Evolutionary conservation across 177 flowering plant genomes (phyloP).

Genomic region (Vitis hybrid): DNA sequence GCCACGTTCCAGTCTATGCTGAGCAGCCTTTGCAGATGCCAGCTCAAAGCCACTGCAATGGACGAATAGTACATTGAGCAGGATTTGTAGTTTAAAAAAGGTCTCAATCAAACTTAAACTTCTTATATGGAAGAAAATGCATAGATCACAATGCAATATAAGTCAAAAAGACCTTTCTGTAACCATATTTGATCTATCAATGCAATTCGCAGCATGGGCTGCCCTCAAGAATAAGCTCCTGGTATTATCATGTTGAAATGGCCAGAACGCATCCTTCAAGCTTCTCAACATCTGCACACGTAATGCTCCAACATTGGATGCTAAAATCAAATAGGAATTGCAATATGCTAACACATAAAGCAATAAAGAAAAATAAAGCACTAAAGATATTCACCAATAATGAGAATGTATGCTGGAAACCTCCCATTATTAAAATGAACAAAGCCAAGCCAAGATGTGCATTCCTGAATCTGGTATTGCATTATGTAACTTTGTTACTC

Average conservation of each 20-base stretch:
- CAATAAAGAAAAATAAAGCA: not conserved
- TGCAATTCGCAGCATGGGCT: conserved; percentile 67
- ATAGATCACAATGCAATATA: conserved; percentile 12
- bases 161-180: conserved; percentile 44
- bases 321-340: not conserved
- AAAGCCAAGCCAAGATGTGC: not conserved
- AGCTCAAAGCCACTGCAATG: conserved; percentile 61
- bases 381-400: not conserved
- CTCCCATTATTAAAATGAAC: not conserved
- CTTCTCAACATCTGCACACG: conserved; percentile 58
- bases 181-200: conserved; percentile 29
- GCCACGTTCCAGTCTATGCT: conserved; percentile 76
- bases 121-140: not conserved
- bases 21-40: conserved; percentile 88
- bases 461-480: not conserved
- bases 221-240: conserved; percentile 73
- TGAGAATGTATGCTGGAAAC: not conserved
- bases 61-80: not conserved
- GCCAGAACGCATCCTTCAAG: conserved; percentile 84
- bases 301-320: not conserved
- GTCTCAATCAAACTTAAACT: not conserved
- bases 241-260: conserved; percentile 60
- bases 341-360: not conserved
- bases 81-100: not conserved
- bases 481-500: not conserved